Percentiles rank a stretch among this genome's conserved stretches.
These are phyloP conservation scores for Canavalia gladiata DNA, from an alignment of 306 rosid genomes.

Conservation along the genomic window DNA sequence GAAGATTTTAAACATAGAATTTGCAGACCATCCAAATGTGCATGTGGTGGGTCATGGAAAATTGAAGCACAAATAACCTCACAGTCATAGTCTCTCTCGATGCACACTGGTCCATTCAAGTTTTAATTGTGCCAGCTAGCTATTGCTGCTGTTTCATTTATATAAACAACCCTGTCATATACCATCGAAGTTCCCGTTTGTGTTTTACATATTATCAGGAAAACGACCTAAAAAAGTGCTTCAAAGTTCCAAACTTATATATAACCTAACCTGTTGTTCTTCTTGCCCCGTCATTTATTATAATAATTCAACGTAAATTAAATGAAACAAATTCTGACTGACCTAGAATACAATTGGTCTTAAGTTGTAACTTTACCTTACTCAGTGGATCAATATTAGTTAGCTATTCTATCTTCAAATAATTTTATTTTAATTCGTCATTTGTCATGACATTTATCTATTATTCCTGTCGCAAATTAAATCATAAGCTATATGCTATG, in stretches of 20 bases:
- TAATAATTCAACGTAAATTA: neutral
- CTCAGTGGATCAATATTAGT: neutral
- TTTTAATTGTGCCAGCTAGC: slow-evolving; percentile 54
- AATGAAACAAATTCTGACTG: neutral
- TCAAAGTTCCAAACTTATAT: neutral
- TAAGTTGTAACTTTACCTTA: neutral
- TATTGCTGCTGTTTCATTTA: slow-evolving; percentile 2
- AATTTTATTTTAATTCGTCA: neutral
- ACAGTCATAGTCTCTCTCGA: slow-evolving; percentile 22
- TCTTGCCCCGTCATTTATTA: neutral
- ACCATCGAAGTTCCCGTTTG: slow-evolving; percentile 14
- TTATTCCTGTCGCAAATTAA: neutral
- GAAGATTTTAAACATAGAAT: slow-evolving; percentile 50
- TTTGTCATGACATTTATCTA: neutral
- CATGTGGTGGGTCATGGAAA: slow-evolving; percentile 69
- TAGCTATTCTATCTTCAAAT: neutral
- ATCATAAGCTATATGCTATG: no score
- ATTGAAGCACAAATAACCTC: slow-evolving; percentile 45
- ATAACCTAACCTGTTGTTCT: neutral
- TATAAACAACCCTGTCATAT: neutral
- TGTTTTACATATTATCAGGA: neutral
- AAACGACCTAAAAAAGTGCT: neutral
- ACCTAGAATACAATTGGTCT: neutral
- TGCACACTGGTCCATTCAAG: slow-evolving; percentile 36
- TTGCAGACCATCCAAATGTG: slow-evolving; percentile 47